Evolutionary conservation across 441 rosid genomes (phyloP).

Genomic region (Raphanus hybrid): DNA sequence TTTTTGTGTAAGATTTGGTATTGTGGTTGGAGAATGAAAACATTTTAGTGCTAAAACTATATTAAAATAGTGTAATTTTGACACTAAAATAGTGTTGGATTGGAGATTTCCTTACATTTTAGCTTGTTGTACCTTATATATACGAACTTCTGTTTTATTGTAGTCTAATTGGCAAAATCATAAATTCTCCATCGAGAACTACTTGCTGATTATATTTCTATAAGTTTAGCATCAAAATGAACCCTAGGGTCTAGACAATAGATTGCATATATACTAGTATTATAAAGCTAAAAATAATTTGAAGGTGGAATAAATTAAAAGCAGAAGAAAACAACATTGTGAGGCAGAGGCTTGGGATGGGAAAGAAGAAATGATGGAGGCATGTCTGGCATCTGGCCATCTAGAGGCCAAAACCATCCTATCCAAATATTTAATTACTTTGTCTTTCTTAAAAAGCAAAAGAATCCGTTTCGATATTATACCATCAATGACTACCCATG

Average conservation of each 20-base stretch:
- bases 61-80: too few relatives aligned
- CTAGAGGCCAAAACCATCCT: conserved; percentile 39
- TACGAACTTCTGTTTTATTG: background rate
- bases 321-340: conserved; percentile 37
- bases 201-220: background rate
- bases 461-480: conserved; percentile 38
- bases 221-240: conserved; percentile 8
- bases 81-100: too few relatives aligned
- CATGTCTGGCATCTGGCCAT: conserved; percentile 47
- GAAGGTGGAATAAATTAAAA: conserved; percentile 21
- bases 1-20: too few relatives aligned
- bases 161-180: conserved; percentile 4
- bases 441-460: conserved; percentile 38
- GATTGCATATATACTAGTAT: background rate
- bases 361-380: conserved; percentile 43
- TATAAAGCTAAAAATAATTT: conserved; percentile 6
- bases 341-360: conserved; percentile 35
- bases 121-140: background rate
- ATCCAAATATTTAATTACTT: conserved; percentile 40
- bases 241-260: conserved; percentile 2
- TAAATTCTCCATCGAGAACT: background rate
- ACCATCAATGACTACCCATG: conserved; percentile 36
- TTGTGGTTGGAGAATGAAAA: too few relatives aligned
- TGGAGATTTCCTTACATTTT: background rate
- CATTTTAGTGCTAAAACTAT: too few relatives aligned